These are phyloP conservation scores for Claviceps cyperi DNA, from an alignment of 2,329 filamentous ascomycete genomes.

Conservation along the genomic window DNA sequence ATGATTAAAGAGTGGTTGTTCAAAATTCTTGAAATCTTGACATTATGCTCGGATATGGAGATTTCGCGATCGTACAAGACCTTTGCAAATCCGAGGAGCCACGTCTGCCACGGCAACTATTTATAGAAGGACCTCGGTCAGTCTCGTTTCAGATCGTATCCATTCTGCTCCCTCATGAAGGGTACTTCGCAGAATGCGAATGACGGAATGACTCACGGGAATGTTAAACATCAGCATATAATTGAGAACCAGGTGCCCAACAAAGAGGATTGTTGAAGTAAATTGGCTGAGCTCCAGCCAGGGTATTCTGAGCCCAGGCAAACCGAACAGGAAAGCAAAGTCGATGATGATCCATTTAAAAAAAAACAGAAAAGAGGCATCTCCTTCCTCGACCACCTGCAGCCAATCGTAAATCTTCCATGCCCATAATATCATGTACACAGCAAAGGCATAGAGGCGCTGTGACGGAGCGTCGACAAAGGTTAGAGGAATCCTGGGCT, in stretches of 20 bases:
- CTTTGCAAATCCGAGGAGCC: slow-evolving; percentile 59
- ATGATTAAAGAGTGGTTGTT: slow-evolving; percentile 89
- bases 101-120: slow-evolving; percentile 58
- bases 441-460: slow-evolving; percentile 68
- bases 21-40: slow-evolving; percentile 75
- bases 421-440: slow-evolving; percentile 61
- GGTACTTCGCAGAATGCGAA: neutral
- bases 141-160: neutral
- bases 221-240: slow-evolving; percentile 89
- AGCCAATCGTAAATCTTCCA: slow-evolving; percentile 85
- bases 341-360: slow-evolving; percentile 89
- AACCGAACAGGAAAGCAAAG: slow-evolving; percentile 69
- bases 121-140: neutral
- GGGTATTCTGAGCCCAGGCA: slow-evolving; percentile 81
- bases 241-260: slow-evolving; percentile 58
- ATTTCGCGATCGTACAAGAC: slow-evolving; percentile 85
- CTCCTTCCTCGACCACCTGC: slow-evolving; percentile 62
- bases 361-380: slow-evolving; percentile 79
- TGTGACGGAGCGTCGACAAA: slow-evolving; percentile 84
- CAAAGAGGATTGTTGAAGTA: slow-evolving; percentile 55
- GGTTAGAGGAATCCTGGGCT: slow-evolving; percentile 65
- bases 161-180: neutral
- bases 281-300: slow-evolving; percentile 86
- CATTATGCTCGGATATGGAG: slow-evolving; percentile 82
- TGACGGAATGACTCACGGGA: slow-evolving; percentile 37